Evolutionary conservation across 129 eudicot species (phyloP).

Genomic region (Solidago caesia): DNA sequence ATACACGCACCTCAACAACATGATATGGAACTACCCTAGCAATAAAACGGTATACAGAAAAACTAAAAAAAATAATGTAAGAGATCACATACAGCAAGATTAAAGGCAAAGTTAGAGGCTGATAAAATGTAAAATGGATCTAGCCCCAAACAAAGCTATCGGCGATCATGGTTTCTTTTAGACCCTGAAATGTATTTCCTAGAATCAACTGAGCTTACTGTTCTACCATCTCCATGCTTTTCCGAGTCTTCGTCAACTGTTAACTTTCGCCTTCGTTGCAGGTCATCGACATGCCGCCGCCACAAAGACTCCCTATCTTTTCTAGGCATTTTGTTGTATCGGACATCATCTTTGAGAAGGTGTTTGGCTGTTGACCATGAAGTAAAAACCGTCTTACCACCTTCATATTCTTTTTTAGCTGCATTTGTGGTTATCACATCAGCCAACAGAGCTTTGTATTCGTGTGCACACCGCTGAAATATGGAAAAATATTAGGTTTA

Average conservation of each 20-base stretch:
- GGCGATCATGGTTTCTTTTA: slow-evolving; percentile 44
- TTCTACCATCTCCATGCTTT: slow-evolving; percentile 44
- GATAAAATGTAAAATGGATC: background rate
- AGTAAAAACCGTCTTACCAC: slow-evolving; percentile 67
- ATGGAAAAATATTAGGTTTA: background rate
- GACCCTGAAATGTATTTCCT: slow-evolving; percentile 52
- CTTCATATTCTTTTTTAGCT: slow-evolving; percentile 62
- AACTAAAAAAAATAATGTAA: background rate
- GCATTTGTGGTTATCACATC: slow-evolving; percentile 72
- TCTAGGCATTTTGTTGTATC: slow-evolving; percentile 83
- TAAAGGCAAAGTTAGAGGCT: background rate
- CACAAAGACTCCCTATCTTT: slow-evolving; percentile 87
- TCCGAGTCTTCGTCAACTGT: slow-evolving; percentile 42
- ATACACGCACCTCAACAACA: slow-evolving; percentile 6
- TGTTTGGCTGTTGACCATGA: slow-evolving; percentile 97
- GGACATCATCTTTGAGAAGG: slow-evolving; percentile 56
- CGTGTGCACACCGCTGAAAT: slow-evolving; percentile 64
- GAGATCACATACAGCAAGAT: slow-evolving; percentile 17
- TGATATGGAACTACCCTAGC: slow-evolving; percentile 5
- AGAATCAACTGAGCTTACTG: slow-evolving; percentile 45
- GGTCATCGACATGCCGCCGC: slow-evolving; percentile 83
- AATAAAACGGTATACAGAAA: slow-evolving; percentile 9
- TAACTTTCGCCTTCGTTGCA: slow-evolving; percentile 53
- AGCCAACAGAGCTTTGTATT: slow-evolving; percentile 57
- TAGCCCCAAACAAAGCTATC: slow-evolving; percentile 24